These are phyloP conservation scores for Endocalyx cinctus DNA, from an alignment of 2,329 filamentous ascomycete genomes.

Conservation along the genomic window DNA sequence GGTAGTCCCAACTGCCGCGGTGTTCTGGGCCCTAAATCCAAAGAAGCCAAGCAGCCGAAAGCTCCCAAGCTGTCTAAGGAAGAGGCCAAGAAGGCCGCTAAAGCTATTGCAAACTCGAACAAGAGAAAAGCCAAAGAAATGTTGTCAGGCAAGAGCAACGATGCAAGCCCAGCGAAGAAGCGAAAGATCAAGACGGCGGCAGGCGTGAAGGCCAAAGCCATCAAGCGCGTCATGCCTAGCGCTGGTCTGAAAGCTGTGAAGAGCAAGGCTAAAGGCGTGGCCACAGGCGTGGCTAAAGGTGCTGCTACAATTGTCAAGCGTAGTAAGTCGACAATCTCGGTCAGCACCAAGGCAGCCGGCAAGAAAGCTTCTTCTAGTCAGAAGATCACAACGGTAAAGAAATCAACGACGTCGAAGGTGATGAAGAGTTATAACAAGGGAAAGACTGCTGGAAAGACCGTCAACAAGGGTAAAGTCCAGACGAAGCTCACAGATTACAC, in stretches of 20 bases:
- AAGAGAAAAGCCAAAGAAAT: slow-evolving; percentile 56
- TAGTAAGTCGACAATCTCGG: slow-evolving; percentile 33
- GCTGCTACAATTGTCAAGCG: slow-evolving; percentile 34
- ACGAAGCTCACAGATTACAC: slow-evolving; percentile 14
- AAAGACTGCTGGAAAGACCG: no score
- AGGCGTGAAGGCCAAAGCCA: slow-evolving; percentile 25
- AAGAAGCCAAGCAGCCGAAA: slow-evolving; percentile 47
- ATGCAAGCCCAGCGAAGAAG: slow-evolving; percentile 34
- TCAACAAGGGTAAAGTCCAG: slow-evolving; percentile 20
- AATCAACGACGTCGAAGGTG: slow-evolving; percentile 23
- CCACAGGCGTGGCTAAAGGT: slow-evolving; percentile 29
- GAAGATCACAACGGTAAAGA: slow-evolving; percentile 20
- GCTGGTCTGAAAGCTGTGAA: slow-evolving; percentile 30
- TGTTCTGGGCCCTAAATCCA: slow-evolving; percentile 57
- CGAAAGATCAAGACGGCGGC: slow-evolving; percentile 40
- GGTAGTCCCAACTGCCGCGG: slow-evolving; percentile 60
- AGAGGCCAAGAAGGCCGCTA: slow-evolving; percentile 26
- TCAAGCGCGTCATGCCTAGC: slow-evolving; percentile 24
- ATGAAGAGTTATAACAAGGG: slow-evolving; percentile 28
- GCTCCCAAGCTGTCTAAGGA: slow-evolving; percentile 43
- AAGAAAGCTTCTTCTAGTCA: slow-evolving; percentile 16
- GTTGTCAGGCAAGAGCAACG: slow-evolving; percentile 27
- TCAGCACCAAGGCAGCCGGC: slow-evolving; percentile 29
- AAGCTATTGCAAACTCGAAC: slow-evolving; percentile 38
- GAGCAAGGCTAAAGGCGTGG: slow-evolving; percentile 27